phyloP scores from a whole-genome alignment of 176 grass and related monocot species.

The Avena eriantha region DNA sequence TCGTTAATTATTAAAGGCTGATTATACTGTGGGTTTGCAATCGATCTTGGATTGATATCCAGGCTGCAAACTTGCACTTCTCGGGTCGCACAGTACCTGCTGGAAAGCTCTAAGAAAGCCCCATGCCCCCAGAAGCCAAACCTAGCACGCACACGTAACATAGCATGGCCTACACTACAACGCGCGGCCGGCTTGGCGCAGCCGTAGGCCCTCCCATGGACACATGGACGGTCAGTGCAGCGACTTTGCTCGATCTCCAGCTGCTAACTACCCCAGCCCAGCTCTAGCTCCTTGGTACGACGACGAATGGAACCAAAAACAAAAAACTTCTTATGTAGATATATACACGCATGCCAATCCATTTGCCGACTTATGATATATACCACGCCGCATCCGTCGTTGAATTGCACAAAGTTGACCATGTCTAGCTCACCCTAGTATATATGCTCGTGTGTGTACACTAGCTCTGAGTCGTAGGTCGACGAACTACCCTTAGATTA shows the following conservation, averaged over 20 bases:
- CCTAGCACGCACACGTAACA: not conserved
- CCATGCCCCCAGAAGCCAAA: not conserved
- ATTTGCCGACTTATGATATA: not conserved
- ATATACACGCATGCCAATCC: not conserved
- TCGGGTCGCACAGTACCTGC: not conserved
- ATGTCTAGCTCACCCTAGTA: not conserved
- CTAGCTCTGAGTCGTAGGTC: not conserved
- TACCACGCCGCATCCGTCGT: not conserved
- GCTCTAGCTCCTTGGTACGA: not conserved
- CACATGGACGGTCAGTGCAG: not conserved
- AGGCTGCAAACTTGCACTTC: not conserved
- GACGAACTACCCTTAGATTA: too few relatives aligned
- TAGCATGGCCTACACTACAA: not conserved
- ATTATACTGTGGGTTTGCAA: not conserved
- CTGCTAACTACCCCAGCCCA: not conserved
- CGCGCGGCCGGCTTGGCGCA: not conserved
- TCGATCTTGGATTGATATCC: not conserved
- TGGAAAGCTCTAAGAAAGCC: not conserved
- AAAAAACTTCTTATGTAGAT: not conserved
- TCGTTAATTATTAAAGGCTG: not conserved
- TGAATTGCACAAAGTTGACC: not conserved
- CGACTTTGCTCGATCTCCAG: slow-evolving; percentile 4
- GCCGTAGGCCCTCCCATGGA: not conserved
- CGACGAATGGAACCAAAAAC: not conserved
- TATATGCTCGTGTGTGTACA: too few relatives aligned